phyloP scores from a whole-genome alignment of 176 grass and related monocot species.

The Ampelocalamus luodianensis region DNA sequence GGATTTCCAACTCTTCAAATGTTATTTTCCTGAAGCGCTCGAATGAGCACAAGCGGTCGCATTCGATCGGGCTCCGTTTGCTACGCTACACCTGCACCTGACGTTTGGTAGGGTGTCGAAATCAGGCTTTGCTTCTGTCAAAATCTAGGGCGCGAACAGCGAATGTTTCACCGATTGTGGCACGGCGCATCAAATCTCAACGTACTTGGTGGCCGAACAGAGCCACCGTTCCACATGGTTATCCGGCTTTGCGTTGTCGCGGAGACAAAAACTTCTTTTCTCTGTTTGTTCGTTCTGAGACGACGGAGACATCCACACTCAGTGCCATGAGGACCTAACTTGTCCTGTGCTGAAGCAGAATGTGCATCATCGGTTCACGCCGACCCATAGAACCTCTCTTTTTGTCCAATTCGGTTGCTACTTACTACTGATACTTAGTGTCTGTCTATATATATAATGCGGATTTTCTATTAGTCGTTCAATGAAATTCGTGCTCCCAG shows the following conservation, averaged over 20 bases:
- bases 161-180: background rate
- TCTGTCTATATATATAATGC: too few relatives aligned
- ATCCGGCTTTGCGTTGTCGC: too few relatives aligned
- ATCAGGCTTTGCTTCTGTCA: background rate
- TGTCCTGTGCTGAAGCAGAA: background rate
- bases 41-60: background rate
- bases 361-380: background rate
- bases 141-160: background rate
- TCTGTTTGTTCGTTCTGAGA: background rate
- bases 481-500: too few relatives aligned
- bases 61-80: too few relatives aligned
- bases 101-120: constrained; percentile 27
- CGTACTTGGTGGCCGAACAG: constrained; percentile 18
- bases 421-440: too few relatives aligned
- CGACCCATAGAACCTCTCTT: background rate
- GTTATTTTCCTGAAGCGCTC: too few relatives aligned
- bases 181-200: background rate
- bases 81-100: background rate
- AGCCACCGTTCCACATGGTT: background rate
- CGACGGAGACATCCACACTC: background rate
- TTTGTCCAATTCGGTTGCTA: too few relatives aligned
- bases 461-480: too few relatives aligned
- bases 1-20: too few relatives aligned
- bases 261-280: background rate
- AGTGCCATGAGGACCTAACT: background rate